These are phyloP conservation scores for Xylariales sp. DNA, from an alignment of 2,329 filamentous ascomycete genomes.

Conservation along the genomic window DNA sequence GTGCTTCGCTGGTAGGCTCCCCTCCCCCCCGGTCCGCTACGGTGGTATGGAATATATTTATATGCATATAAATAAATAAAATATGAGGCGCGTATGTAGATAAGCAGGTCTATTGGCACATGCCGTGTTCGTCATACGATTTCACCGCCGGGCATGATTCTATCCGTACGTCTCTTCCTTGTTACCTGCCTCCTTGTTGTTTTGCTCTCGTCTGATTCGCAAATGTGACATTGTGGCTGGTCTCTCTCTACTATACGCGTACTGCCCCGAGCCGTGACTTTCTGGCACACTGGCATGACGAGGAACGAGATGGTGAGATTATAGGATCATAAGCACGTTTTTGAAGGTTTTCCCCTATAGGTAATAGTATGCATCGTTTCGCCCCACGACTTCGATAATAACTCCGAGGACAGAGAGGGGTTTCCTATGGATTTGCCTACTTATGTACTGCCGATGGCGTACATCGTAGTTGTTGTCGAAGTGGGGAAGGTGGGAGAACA, in stretches of 20 bases:
- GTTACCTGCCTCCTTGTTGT: background rate
- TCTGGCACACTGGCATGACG: slow-evolving; percentile 12
- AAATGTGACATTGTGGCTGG: background rate
- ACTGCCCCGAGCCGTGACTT: background rate
- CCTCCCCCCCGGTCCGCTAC: too few relatives aligned
- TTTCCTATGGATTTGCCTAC: background rate
- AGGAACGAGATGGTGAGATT: slow-evolving; percentile 13
- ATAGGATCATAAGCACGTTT: slow-evolving; percentile 8
- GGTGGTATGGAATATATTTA: background rate
- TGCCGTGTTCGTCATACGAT: slow-evolving; percentile 29
- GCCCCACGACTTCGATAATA: slow-evolving; percentile 13
- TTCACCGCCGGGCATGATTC: slow-evolving; percentile 6
- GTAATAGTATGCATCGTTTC: background rate
- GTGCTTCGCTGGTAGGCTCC: too few relatives aligned
- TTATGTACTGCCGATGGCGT: too few relatives aligned
- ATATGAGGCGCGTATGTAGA: slow-evolving; percentile 9
- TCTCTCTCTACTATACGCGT: background rate
- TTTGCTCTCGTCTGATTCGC: background rate
- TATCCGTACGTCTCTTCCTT: slow-evolving; percentile 3
- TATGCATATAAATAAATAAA: slow-evolving; percentile 25
- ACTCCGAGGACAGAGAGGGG: slow-evolving; percentile 7
- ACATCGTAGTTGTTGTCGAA: slow-evolving; percentile 17
- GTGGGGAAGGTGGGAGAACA: slow-evolving; percentile 17
- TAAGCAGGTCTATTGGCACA: background rate
- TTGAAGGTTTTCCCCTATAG: background rate